phyloP scores from a whole-genome alignment of 2,329 filamentous ascomycete species.

The Colletotrichum chrysophilum region DNA sequence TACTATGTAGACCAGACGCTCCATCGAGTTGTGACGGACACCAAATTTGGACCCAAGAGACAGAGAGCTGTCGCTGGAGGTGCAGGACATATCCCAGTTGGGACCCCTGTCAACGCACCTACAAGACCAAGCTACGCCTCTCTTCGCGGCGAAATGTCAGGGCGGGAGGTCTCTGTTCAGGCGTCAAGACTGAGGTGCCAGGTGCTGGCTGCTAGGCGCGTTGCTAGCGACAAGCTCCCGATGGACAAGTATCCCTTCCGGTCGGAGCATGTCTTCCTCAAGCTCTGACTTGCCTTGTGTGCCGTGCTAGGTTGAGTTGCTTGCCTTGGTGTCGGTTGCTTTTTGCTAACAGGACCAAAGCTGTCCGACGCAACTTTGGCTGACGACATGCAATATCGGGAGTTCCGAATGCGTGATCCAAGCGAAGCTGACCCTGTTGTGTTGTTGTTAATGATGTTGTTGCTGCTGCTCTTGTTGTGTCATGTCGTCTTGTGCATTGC shows the following conservation, averaged over 20 bases:
- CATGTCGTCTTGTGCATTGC: not conserved
- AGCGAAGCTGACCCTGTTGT: not conserved
- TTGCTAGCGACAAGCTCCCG: not conserved
- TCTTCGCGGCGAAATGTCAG: slow-evolving; percentile 13
- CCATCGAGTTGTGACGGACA: not conserved
- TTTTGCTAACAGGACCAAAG: not conserved
- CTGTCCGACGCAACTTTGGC: not conserved
- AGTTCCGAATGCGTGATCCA: not conserved
- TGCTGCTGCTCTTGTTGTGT: not conserved
- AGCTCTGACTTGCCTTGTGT: not conserved
- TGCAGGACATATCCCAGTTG: not conserved
- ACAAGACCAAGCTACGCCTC: slow-evolving; percentile 3
- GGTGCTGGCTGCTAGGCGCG: not conserved
- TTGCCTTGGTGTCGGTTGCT: not conserved
- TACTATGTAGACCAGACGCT: not conserved
- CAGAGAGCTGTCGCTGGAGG: not conserved
- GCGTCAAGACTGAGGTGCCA: not conserved
- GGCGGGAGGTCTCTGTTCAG: slow-evolving; percentile 13
- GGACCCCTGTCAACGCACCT: slow-evolving; percentile 14
- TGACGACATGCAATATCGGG: not conserved
- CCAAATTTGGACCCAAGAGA: not conserved
- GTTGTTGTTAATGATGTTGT: not conserved
- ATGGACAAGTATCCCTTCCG: not conserved
- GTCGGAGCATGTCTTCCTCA: not conserved
- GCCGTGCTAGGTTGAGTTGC: not conserved